Percentiles rank a stretch among this genome's conserved stretches.
These are phyloP conservation scores for Cladophialophora carrionii DNA, from an alignment of 2,329 filamentous ascomycete species.

Conservation along the genomic window DNA sequence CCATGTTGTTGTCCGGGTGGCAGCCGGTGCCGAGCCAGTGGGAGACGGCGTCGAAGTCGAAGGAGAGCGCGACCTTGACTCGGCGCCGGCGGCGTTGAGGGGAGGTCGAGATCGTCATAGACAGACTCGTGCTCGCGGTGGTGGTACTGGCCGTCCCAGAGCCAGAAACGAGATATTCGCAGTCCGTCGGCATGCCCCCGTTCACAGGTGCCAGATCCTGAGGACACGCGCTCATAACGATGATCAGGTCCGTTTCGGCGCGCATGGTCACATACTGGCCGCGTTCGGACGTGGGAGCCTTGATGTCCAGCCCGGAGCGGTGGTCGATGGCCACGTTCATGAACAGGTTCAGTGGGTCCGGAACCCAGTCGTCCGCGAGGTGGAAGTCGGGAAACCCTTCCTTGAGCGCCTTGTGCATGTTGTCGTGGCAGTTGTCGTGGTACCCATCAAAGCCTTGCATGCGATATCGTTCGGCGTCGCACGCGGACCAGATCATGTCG, in stretches of 20 bases:
- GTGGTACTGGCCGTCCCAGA: not conserved
- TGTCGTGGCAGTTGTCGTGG: constrained; percentile 49
- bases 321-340: constrained; percentile 48
- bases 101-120: not conserved
- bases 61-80: constrained; percentile 42
- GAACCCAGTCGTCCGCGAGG: constrained; percentile 39
- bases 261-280: constrained; percentile 45
- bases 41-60: constrained; percentile 60
- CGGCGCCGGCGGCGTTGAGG: constrained; percentile 17
- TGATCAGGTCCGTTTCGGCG: constrained; percentile 45
- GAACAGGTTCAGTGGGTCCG: constrained; percentile 50
- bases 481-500: constrained; percentile 49
- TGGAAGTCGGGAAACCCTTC: constrained; percentile 29
- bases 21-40: constrained; percentile 58
- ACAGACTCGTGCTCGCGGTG: not conserved
- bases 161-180: constrained; percentile 19
- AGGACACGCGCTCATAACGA: constrained; percentile 51
- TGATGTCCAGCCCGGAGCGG: constrained; percentile 37
- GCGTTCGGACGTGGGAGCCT: constrained; percentile 42
- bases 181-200: constrained; percentile 43
- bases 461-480: constrained; percentile 46
- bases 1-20: constrained; percentile 54
- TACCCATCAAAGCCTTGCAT: constrained; percentile 43
- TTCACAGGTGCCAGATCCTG: constrained; percentile 48
- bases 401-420: constrained; percentile 44